Conservation (phyloP, 257 asterid species). For the Echium plantagineum region DNA sequence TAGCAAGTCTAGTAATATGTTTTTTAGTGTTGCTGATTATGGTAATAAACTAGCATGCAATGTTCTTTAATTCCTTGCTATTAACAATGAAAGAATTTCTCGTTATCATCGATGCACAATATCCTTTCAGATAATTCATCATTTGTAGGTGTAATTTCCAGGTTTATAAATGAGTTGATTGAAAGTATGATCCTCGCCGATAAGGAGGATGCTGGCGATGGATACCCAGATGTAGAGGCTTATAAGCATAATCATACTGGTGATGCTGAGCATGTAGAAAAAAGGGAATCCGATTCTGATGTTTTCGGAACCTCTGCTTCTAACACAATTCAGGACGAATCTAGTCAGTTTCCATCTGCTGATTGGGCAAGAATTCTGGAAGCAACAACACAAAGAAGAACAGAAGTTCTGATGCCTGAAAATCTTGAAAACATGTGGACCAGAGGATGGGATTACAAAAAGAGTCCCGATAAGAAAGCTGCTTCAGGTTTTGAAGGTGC, state of each 20-base stretch:
- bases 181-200: slow-evolving; percentile 59
- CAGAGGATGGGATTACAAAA: slow-evolving; percentile 87
- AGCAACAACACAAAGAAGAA: slow-evolving; percentile 96
- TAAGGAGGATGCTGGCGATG: slow-evolving; percentile 42
- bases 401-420: slow-evolving; percentile 96
- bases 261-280: slow-evolving; percentile 28
- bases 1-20: no score
- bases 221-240: slow-evolving; percentile 29
- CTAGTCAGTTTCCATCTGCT: slow-evolving; percentile 39
- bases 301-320: slow-evolving; percentile 32
- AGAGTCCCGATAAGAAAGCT: slow-evolving; percentile 47
- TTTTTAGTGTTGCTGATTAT: no score
- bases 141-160: slow-evolving; percentile 15
- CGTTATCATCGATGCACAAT: neutral
- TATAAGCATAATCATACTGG: slow-evolving; percentile 22
- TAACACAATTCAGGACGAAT: slow-evolving; percentile 32
- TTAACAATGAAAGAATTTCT: no score
- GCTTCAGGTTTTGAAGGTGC: slow-evolving; percentile 30
- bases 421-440: slow-evolving; percentile 99
- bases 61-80: neutral
- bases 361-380: slow-evolving; percentile 90
- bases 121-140: slow-evolving; percentile 13
- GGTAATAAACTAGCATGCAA: neutral
- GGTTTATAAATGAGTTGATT: slow-evolving; percentile 90
- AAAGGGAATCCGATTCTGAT: slow-evolving; percentile 29